These are phyloP conservation scores for Aspergillus wentii DNA, from an alignment of 495 filamentous ascomycete species.

Conservation along the genomic window DNA sequence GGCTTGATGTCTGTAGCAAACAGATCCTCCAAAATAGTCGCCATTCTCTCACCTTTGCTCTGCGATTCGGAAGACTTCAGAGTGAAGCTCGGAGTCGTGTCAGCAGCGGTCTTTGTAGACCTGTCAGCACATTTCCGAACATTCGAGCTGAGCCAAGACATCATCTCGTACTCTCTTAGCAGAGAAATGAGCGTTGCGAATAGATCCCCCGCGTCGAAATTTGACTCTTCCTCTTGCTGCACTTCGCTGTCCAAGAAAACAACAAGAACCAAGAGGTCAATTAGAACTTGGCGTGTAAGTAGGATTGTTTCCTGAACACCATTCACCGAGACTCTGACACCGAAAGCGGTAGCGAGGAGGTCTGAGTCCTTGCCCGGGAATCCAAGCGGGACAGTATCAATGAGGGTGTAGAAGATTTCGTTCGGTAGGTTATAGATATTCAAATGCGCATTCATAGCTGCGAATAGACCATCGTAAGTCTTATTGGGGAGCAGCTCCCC, in stretches of 20 bases:
- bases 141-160: slow-evolving; percentile 74
- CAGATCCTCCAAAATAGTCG: slow-evolving; percentile 45
- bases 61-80: slow-evolving; percentile 22
- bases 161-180: slow-evolving; percentile 69
- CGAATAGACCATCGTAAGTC: slow-evolving; percentile 43
- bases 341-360: slow-evolving; percentile 58
- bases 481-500: slow-evolving; percentile 70
- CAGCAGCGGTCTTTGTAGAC: slow-evolving; percentile 9
- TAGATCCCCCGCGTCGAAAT: slow-evolving; percentile 61
- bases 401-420: slow-evolving; percentile 45
- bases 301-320: slow-evolving; percentile 74
- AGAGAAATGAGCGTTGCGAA: slow-evolving; percentile 62
- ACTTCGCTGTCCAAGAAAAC: slow-evolving; percentile 77
- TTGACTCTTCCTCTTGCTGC: slow-evolving; percentile 59
- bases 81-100: slow-evolving; percentile 19
- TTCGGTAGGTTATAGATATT: slow-evolving; percentile 43
- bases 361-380: slow-evolving; percentile 42
- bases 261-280: slow-evolving; percentile 77
- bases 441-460: slow-evolving; percentile 33
- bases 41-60: slow-evolving; percentile 20
- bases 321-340: slow-evolving; percentile 64
- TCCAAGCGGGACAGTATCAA: slow-evolving; percentile 34
- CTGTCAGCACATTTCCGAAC: slow-evolving; percentile 27
- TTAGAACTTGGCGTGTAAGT: slow-evolving; percentile 59
- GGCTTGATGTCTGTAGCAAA: slow-evolving; percentile 46